Conservation (phyloP, 1,139 yeast genomes). For the Zhuliangozyma blackwelliae region DNA sequence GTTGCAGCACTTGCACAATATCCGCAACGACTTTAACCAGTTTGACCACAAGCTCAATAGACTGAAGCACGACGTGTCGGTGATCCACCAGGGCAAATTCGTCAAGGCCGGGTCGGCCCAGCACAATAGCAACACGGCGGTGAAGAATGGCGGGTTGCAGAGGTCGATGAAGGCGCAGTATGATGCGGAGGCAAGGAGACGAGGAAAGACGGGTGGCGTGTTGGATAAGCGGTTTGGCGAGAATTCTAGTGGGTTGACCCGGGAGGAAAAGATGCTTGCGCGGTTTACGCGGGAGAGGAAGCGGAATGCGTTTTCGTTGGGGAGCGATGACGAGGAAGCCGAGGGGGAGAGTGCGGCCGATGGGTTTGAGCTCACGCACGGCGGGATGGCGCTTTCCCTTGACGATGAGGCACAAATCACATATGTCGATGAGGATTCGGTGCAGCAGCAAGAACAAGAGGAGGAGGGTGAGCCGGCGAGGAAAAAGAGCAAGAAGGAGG, state of each 20-base stretch:
- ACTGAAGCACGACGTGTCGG: conserved; percentile 62
- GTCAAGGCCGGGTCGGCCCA: conserved; percentile 55
- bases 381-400: conserved; percentile 64
- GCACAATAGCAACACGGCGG: conserved; percentile 33
- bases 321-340: conserved; percentile 62
- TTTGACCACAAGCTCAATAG: conserved; percentile 76
- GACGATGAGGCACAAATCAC: conserved; percentile 36
- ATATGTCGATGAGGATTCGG: conserved; percentile 33
- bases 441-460: conserved; percentile 7
- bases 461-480: conserved; percentile 37
- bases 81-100: conserved; percentile 48
- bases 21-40: conserved; percentile 82
- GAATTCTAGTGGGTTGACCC: conserved; percentile 60
- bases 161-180: conserved; percentile 66
- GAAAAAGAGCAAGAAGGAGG: conserved; percentile 87
- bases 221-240: conserved; percentile 93
- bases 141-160: conserved; percentile 71
- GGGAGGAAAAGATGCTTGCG: conserved; percentile 92
- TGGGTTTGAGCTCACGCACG: conserved; percentile 64
- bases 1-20: conserved; percentile 50
- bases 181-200: conserved; percentile 54
- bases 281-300: conserved; percentile 85
- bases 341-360: conserved; percentile 38
- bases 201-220: conserved; percentile 74
- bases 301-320: conserved; percentile 59